Conservation (phyloP, 2,329 filamentous ascomycete species). For the Ascochyta fabae region DNA sequence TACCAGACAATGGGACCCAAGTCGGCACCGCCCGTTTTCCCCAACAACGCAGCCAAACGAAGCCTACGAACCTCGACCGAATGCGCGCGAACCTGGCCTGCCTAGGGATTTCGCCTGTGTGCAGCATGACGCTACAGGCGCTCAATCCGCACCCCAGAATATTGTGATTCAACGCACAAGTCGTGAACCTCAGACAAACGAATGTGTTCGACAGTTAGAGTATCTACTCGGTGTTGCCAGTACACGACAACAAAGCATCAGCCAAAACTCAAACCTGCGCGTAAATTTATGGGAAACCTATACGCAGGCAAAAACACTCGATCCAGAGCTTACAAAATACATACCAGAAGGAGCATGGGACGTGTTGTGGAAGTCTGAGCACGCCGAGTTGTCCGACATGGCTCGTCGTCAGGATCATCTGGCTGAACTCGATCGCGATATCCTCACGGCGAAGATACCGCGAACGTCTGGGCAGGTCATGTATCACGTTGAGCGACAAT, state of each 20-base stretch:
- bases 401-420: slow-evolving; percentile 27
- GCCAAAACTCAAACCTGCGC: neutral
- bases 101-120: neutral
- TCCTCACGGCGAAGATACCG: slow-evolving; percentile 24
- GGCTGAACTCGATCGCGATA: slow-evolving; percentile 37
- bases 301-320: slow-evolving; percentile 24
- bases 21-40: slow-evolving; percentile 15
- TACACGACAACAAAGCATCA: slow-evolving; percentile 2
- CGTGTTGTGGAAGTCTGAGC: slow-evolving; percentile 42
- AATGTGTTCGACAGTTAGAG: slow-evolving; percentile 18
- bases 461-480: slow-evolving; percentile 30
- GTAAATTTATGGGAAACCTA: slow-evolving; percentile 43
- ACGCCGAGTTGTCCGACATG: slow-evolving; percentile 17
- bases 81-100: slow-evolving; percentile 1
- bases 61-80: neutral
- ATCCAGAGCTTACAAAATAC: slow-evolving; percentile 21
- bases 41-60: slow-evolving; percentile 6
- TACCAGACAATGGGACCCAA: slow-evolving; percentile 37
- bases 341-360: slow-evolving; percentile 44
- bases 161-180: neutral
- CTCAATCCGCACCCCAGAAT: neutral
- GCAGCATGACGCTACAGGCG: neutral
- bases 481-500: slow-evolving; percentile 37
- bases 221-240: slow-evolving; percentile 22
- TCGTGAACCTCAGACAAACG: neutral